Evolutionary conservation across 208 protist genomes (phyloP).

Genomic region (Leishmania arabica): DNA sequence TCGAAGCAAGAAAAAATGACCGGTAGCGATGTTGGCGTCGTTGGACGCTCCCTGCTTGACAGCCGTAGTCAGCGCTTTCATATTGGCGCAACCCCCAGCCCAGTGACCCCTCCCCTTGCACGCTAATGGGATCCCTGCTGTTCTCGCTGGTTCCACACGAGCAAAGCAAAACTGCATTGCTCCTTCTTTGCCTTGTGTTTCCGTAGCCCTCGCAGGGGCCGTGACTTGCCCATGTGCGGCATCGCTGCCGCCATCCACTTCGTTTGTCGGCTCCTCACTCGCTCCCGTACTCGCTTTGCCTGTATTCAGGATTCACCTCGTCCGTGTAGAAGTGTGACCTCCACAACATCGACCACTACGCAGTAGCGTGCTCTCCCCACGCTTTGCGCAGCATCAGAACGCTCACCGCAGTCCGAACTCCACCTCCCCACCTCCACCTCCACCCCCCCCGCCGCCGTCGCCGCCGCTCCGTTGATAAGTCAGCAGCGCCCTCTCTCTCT

Average conservation of each 20-base stretch:
- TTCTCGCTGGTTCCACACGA: not conserved
- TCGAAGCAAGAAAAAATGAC: not conserved
- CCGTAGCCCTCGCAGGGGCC: not conserved
- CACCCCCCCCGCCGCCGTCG: not conserved
- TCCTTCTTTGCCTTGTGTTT: not conserved
- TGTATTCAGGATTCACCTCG: not conserved
- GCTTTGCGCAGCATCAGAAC: not conserved
- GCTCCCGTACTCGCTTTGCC: not conserved
- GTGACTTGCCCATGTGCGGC: not conserved
- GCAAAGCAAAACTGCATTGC: not conserved
- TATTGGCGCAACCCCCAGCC: not conserved
- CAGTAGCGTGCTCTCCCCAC: not conserved
- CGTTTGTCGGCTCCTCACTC: not conserved
- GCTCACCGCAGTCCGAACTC: not conserved
- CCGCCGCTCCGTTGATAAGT: not conserved
- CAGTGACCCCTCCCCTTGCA: not conserved
- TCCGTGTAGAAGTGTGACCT: not conserved
- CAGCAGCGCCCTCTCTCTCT: not conserved
- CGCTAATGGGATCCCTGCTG: not conserved
- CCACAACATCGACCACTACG: not conserved
- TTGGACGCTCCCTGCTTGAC: not conserved
- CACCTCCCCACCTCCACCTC: not conserved
- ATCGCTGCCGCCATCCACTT: not conserved
- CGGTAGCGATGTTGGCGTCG: not conserved
- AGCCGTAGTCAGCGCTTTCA: not conserved